Evolutionary conservation across 805 yeast species (phyloP).

Genomic region (Hanseniaspora occidentalis): DNA sequence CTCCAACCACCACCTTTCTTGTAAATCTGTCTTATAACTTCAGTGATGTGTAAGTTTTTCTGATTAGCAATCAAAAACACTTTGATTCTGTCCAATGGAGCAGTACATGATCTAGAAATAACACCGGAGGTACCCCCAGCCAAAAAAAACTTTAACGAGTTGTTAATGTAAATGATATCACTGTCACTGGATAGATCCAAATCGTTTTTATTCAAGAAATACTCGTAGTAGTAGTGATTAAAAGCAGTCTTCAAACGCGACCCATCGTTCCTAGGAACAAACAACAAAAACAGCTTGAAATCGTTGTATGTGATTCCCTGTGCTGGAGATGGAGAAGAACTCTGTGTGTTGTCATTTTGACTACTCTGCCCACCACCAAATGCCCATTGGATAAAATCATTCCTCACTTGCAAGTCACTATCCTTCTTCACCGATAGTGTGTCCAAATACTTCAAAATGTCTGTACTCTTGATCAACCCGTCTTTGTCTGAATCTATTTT

Average conservation of each 20-base stretch:
- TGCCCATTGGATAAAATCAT: constrained; percentile 21
- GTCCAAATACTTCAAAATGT: constrained; percentile 53
- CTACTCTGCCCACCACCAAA: constrained; percentile 2
- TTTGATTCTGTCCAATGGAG: constrained; percentile 91
- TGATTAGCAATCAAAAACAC: constrained; percentile 82
- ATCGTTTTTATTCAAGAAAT: constrained; percentile 1
- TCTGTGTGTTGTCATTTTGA: constrained; percentile 7
- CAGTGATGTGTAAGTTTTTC: constrained; percentile 35
- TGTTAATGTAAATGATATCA: constrained; percentile 75
- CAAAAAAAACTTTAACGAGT: constrained; percentile 65
- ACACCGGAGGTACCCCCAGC: constrained; percentile 97
- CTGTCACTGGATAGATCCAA: constrained; percentile 81
- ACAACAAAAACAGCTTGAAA: constrained; percentile 68
- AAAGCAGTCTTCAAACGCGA: constrained; percentile 74
- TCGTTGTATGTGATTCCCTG: constrained; percentile 58
- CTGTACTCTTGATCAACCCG: constrained; percentile 53
- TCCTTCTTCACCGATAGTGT: too few relatives aligned
- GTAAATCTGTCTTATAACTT: constrained; percentile 74
- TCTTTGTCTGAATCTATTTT: constrained; percentile 61
- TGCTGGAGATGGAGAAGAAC: constrained; percentile 37
- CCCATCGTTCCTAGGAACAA: constrained; percentile 72
- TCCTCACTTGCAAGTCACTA: constrained; percentile 3
- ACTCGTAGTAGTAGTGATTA: constrained; percentile 31
- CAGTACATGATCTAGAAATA: constrained; percentile 89
- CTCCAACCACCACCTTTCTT: constrained; percentile 69